Evolutionary conservation across 1,284 basidiomycete genomes (phyloP).

Genomic region (Boletellus deceptivus): DNA sequence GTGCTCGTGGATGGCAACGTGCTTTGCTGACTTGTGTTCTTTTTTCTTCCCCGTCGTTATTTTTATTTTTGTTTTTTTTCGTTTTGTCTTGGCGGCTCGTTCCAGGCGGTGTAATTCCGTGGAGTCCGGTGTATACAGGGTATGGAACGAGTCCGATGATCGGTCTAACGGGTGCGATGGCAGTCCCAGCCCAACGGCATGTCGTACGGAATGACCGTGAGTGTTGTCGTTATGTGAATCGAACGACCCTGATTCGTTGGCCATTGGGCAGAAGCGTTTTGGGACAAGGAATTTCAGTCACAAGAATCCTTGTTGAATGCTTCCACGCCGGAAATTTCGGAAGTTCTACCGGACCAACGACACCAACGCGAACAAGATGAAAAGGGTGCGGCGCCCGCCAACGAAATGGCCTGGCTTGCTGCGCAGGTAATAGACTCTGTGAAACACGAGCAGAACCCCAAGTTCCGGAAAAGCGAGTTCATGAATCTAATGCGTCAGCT

Average conservation of each 20-base stretch:
- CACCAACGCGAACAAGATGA: constrained; percentile 20
- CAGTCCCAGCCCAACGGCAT: constrained; percentile 35
- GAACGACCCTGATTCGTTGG: not conserved
- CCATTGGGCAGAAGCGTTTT: constrained; percentile 41
- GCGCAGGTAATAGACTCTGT: constrained; percentile 70
- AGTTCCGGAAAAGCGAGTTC: constrained; percentile 88
- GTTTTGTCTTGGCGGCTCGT: not conserved
- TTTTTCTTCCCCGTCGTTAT: not conserved
- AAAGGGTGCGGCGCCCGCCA: constrained; percentile 33
- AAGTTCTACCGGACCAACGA: constrained; percentile 5
- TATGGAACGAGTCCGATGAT: constrained; percentile 40
- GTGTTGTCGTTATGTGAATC: constrained; percentile 14
- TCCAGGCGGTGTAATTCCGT: constrained; percentile 36
- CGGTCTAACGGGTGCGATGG: constrained; percentile 28
- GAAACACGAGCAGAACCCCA: constrained; percentile 71
- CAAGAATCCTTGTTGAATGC: constrained; percentile 43
- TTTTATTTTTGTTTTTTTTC: not conserved
- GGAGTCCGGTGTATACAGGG: constrained; percentile 35
- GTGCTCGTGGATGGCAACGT: constrained; percentile 2
- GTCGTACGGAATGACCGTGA: constrained; percentile 36
- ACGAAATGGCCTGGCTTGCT: constrained; percentile 77
- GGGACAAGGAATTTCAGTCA: constrained; percentile 63
- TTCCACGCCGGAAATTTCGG: not conserved
- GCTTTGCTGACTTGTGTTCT: constrained; percentile 6
- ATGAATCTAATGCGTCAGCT: constrained; percentile 85